phyloP scores from a whole-genome alignment of 2,329 filamentous ascomycete genomes.

The Fusarium tjaetaba region DNA sequence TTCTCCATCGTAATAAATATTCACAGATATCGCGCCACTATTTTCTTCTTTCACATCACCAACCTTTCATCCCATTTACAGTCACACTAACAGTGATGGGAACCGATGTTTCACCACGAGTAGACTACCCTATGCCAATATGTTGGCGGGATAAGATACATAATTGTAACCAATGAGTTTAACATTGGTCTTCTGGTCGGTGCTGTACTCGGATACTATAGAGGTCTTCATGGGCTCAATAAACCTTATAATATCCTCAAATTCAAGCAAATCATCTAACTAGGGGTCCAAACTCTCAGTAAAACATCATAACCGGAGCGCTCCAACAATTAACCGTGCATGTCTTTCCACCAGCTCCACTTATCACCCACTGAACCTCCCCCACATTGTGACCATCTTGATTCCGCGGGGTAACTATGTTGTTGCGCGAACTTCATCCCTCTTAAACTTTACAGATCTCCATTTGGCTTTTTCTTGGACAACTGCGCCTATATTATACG shows the following conservation, averaged over 20 bases:
- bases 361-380: neutral
- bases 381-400: slow-evolving; percentile 12
- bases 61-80: neutral
- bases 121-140: neutral
- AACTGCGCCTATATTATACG: neutral
- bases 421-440: slow-evolving; percentile 10
- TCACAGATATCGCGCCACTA: no score
- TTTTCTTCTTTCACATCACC: neutral
- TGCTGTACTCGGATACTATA: neutral
- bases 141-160: neutral
- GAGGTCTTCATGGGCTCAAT: neutral
- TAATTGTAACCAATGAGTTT: no score
- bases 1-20: neutral
- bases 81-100: neutral
- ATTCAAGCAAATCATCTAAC: neutral
- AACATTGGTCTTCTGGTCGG: neutral
- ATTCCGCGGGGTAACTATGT: slow-evolving; percentile 39
- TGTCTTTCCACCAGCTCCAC: slow-evolving; percentile 1
- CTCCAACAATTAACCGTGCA: neutral
- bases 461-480: neutral
- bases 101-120: neutral
- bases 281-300: neutral
- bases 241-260: neutral
- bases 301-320: neutral
- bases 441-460: neutral